Base-by-base conservation (phyloP, 768 basidiomycete genomes). In the Panaeolus papilionaceus region DNA sequence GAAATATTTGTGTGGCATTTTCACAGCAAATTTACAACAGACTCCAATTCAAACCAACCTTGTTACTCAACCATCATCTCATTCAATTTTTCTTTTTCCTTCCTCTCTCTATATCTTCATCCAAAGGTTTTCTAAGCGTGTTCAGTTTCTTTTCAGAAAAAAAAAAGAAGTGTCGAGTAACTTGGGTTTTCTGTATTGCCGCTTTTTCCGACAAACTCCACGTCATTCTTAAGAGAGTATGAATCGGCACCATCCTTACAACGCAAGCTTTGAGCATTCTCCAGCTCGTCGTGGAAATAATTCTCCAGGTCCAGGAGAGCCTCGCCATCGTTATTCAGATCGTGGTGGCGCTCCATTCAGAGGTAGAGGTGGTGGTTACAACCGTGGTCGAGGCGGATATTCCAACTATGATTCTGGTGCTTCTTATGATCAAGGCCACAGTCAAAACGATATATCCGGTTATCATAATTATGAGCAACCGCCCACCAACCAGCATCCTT, bases 171-270 rank as follows among this genome's bases (percentile, higher is more conserved):
- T 51, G 12, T 64, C 64, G 51, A 51, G 45, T 26, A 37, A 45
- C 37, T 51, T 39, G 44, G 40, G 14, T 44, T 18, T 38, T 65
- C 65, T 66, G 62, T 66, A n/a, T 72, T 65, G 47, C 47, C 23
- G 1, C 1, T 10, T 49, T 49, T 49, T 42, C 16, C 47, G 20
- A 49, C 47, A 63, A 64, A 38, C 67, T 73, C 79, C 80, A 80
- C 79, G 78, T 80, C 81, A 80, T 76, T 78, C 61, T 68, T 76
- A 69, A 75, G 76, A 76, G 76, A 75, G 72, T 68, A 95, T 95
- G 93, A 93, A 94, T 80, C 92, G 93, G 75, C 93, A 94, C 81
- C 92, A 95, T 86, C 94, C 94, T 28, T 95, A 95, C 80, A 87
- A 87, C 72, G 85, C 84, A 71, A 80, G 82, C 75, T 90, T 88